Evolutionary conservation across 2,329 filamentous ascomycete genomes (phyloP).

Genomic region (Emydomyces testavorans): DNA sequence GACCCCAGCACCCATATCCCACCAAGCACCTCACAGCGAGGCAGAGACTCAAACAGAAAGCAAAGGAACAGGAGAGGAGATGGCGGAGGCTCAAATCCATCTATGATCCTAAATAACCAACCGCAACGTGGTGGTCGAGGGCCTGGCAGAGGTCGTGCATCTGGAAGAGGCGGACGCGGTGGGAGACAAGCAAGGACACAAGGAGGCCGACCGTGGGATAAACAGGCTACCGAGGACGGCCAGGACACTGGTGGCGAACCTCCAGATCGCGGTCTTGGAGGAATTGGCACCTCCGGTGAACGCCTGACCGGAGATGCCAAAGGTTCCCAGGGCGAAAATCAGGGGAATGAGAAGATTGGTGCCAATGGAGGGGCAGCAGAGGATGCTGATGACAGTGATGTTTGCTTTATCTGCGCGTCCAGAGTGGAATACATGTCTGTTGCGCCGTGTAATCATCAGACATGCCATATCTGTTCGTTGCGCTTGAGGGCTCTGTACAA

Average conservation of each 20-base stretch:
- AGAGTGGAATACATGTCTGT: constrained; percentile 77
- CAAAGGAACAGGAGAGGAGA: background rate
- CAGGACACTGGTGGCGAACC: constrained; percentile 30
- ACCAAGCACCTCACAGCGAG: constrained; percentile 7
- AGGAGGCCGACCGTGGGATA: constrained; percentile 2
- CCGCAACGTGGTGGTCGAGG: constrained; percentile 7
- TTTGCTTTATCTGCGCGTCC: constrained; percentile 97
- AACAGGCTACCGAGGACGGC: background rate
- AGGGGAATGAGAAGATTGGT: constrained; percentile 12
- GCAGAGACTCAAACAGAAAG: background rate
- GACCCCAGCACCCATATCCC: constrained; percentile 5
- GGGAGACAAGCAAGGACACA: background rate
- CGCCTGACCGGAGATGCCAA: constrained; percentile 40
- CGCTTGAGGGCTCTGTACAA: constrained; percentile 90
- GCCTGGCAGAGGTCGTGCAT: constrained; percentile 10
- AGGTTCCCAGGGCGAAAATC: constrained; percentile 24
- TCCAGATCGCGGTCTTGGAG: constrained; percentile 28
- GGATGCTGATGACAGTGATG: constrained; percentile 56
- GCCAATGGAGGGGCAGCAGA: constrained; percentile 29
- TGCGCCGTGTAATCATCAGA: constrained; percentile 88
- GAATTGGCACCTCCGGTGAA: constrained; percentile 35
- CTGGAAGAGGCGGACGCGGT: background rate
- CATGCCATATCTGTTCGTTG: constrained; percentile 90
- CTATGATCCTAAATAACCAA: background rate
- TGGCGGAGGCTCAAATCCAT: background rate